A percentile compares a stretch with the other conserved stretches of the same genome.
phyloP scores from a whole-genome alignment of 495 filamentous ascomycete genomes.

The Sordaria brevicollis region DNA sequence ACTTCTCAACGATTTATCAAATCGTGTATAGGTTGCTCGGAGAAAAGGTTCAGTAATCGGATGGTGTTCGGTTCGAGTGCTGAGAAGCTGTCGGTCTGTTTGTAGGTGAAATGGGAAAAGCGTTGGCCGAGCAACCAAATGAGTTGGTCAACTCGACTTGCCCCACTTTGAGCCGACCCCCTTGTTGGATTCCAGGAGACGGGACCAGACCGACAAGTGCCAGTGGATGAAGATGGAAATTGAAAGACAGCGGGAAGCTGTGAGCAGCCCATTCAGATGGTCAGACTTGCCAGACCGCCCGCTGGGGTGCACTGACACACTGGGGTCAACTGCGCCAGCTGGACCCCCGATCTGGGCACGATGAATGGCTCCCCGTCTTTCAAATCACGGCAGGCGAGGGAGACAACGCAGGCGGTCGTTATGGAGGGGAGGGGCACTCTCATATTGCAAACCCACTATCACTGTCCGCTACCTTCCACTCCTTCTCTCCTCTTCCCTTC shows the following conservation, averaged over 20 bases:
- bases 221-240: not conserved
- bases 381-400: not conserved
- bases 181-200: not conserved
- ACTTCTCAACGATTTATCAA: not conserved
- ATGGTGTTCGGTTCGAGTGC: not conserved
- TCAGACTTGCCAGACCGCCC: constrained; percentile 1
- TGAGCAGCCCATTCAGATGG: not conserved
- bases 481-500: constrained; percentile 5
- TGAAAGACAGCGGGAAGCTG: not conserved
- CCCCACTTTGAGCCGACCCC: not conserved
- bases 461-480: constrained; percentile 12
- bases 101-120: not conserved
- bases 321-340: not conserved
- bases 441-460: constrained; percentile 18
- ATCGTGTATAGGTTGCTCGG: not conserved
- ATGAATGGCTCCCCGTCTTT: not conserved
- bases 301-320: not conserved
- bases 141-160: not conserved
- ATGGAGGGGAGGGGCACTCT: constrained; percentile 21
- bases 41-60: not conserved
- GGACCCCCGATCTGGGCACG: not conserved
- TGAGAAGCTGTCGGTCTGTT: not conserved
- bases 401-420: constrained; percentile 10
- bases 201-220: not conserved
- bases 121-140: not conserved